Evolutionary conservation across 2,329 filamentous ascomycete species (phyloP).

Genomic region (Neopestalotiopsis sp.): DNA sequence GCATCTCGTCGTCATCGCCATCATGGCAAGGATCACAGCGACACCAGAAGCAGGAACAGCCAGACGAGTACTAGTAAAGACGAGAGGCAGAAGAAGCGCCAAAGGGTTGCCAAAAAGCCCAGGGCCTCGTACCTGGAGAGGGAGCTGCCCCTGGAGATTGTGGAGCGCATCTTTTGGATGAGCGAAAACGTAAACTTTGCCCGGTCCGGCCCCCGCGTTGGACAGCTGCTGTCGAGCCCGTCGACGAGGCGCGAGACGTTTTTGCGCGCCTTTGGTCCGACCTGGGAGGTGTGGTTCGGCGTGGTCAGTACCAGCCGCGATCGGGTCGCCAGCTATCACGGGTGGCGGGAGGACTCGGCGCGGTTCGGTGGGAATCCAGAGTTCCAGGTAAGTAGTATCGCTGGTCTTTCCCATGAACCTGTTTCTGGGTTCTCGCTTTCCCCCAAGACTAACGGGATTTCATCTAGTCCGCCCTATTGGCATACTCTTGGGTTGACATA

Average conservation of each 20-base stretch:
- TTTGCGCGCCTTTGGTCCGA: slow-evolving; percentile 42
- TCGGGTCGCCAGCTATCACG: slow-evolving; percentile 21
- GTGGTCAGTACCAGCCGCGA: slow-evolving; percentile 23
- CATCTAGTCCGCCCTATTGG: slow-evolving; percentile 44
- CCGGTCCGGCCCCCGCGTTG: slow-evolving; percentile 48
- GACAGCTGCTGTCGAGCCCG: slow-evolving; percentile 48
- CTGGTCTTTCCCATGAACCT: too few species aligned
- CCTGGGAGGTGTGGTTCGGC: slow-evolving; percentile 44
- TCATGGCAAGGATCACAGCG: not conserved
- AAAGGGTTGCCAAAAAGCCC: slow-evolving; percentile 12
- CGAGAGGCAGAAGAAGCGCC: slow-evolving; percentile 4
- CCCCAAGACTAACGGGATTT: not conserved
- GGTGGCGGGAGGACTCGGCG: slow-evolving; percentile 37
- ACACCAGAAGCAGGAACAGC: slow-evolving; percentile 4
- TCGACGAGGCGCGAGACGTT: slow-evolving; percentile 40
- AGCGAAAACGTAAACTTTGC: slow-evolving; percentile 55
- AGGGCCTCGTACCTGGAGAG: slow-evolving; percentile 35
- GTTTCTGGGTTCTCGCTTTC: too few species aligned
- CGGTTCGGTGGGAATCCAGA: slow-evolving; percentile 41
- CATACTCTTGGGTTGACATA: slow-evolving; percentile 49
- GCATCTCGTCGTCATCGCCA: too few species aligned
- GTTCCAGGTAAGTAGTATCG: slow-evolving; percentile 46
- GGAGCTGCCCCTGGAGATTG: slow-evolving; percentile 55
- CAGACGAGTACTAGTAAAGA: too few species aligned
- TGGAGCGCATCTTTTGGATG: slow-evolving; percentile 57